Base-by-base conservation (phyloP, 2,329 filamentous ascomycete genomes). In the Hirsutella thompsonii region DNA sequence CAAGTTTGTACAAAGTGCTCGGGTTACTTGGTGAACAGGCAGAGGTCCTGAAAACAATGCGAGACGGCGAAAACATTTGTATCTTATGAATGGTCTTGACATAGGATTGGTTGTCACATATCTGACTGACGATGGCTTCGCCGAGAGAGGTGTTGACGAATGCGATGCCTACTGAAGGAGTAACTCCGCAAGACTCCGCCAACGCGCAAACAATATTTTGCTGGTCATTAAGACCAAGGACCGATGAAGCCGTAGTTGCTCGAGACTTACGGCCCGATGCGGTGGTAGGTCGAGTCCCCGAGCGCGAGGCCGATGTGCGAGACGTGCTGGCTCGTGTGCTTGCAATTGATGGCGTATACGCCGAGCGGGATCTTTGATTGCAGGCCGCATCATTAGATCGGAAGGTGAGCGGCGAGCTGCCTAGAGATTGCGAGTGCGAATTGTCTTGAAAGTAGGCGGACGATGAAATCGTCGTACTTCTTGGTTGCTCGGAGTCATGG, bases 41-140 rank as follows among this genome's bases (percentile, higher is more conserved):
- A 2, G 82, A 82, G 4, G 74, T 74, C 53, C 87, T 79, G 49
- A 94, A 80, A 1, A 96, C 64, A 38, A 95, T 83, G 47, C 81
- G 78, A 2, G 81, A 83, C 0, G 90, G 89, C 20, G 82, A 76
- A 50, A 86, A 83, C 20, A 94, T 78, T 40, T 76, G 75, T 28
- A 96, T 71, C 56, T 95, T 94, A 59, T 94, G 85, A 23, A 94
- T 69, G 0, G 88, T 94, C 54, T 81, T 81, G 43, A 88, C 80
- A 56, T 94, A 96, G 28, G 88, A 93, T 56, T 94, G 88, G 42
- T 81, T 93, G 58, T 96, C 90, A 54, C 83, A 88, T 47, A 96
- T 90, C 54, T 95, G 87, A 54, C 86, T 93, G 32, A 96, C 70
- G 21, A 88, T 77, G 14, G 79, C 84, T 60, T 94, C 87, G 32